Base-by-base conservation (phyloP, 2,329 filamentous ascomycete species). In the Colletotrichum sp. region DNA sequence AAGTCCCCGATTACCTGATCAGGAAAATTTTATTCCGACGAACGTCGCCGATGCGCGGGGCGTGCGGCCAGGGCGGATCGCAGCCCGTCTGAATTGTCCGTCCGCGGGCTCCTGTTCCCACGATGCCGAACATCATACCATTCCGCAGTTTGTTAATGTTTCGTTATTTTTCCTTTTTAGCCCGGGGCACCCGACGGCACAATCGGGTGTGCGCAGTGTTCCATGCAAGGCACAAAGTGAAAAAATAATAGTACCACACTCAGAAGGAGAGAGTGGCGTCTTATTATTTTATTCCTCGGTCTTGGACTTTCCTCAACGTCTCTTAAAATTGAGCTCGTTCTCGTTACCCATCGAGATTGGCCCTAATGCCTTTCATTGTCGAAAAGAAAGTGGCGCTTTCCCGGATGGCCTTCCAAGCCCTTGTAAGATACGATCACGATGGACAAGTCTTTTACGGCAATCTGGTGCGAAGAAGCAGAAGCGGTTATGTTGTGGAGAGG, bases 401-500 rank as follows among this genome's bases (percentile, higher is more conserved):
- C 34, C 67, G 67, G 21, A 70, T 70, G 67, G 67, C 67, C 16
- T 48, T 70, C 26, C 67, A 70, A 52, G 67, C 67, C 21, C 67
- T 70, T 34, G 67, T 70, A 24, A 28, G 67, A 61, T 70, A 70
- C 56, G 26, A 70, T 9, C 67, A 61, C 67, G n/a, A 70, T 58
- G 67, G 67, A 38, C 55, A 61, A 16, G 26, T 34, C 18, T 32
- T 38, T 30, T 52, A 70, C 36, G 67, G 67, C 34, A 70, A 70
- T 28, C 36, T 70, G 10, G 67, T 70, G 36, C 67, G 67, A 12
- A 70, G 36, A 26, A 70, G 67, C 18, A 61, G 55, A 28, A 70
- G 67, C n/a, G 67, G 67, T 9, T 70, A 70, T 32, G 67, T 70
- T 9, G 36, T 70, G 9, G 67, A 70, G 24, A 34, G 67, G 6